Evolutionary conservation across 2,329 filamentous ascomycete genomes (phyloP).

Genomic region (Kalaharituber pfeilii): DNA sequence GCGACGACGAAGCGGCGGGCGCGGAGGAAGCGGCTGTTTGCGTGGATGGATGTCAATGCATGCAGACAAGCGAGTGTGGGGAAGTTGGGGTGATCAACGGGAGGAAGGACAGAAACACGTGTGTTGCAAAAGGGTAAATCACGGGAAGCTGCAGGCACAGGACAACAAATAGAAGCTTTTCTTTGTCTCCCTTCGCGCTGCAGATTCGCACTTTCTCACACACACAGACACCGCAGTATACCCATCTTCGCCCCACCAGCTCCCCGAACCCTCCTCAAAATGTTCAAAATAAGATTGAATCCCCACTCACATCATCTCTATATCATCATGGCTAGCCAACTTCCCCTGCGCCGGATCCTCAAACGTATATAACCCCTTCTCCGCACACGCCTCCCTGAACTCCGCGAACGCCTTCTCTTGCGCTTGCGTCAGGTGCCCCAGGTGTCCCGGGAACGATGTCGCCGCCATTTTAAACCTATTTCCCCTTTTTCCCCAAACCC

Average conservation of each 20-base stretch:
- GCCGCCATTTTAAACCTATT: no score
- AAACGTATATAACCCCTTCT: slow-evolving; percentile 28
- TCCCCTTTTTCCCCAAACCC: no score
- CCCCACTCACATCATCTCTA: slow-evolving; percentile 31
- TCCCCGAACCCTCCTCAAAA: not conserved
- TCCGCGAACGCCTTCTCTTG: slow-evolving; percentile 10
- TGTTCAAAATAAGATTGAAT: slow-evolving; percentile 11
- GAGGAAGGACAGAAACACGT: no score
- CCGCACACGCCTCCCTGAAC: slow-evolving; percentile 4
- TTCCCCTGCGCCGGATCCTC: slow-evolving; percentile 14
- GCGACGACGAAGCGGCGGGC: slow-evolving; percentile 63
- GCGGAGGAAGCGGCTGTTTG: slow-evolving; percentile 58
- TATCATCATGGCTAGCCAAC: slow-evolving; percentile 32
- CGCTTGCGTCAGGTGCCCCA: slow-evolving; percentile 10
- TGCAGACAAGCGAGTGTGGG: no score
- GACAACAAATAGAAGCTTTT: no score
- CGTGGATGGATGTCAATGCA: not conserved
- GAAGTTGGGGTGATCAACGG: no score
- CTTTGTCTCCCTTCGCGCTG: no score
- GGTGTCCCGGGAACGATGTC: slow-evolving; percentile 11
- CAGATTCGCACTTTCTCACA: no score
- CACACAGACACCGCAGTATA: no score
- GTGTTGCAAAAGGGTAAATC: no score
- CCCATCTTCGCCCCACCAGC: no score
- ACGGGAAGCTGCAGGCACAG: no score